These are phyloP conservation scores for Kodamaea neixiangensis DNA, from an alignment of 805 yeast species.

Conservation along the genomic window DNA sequence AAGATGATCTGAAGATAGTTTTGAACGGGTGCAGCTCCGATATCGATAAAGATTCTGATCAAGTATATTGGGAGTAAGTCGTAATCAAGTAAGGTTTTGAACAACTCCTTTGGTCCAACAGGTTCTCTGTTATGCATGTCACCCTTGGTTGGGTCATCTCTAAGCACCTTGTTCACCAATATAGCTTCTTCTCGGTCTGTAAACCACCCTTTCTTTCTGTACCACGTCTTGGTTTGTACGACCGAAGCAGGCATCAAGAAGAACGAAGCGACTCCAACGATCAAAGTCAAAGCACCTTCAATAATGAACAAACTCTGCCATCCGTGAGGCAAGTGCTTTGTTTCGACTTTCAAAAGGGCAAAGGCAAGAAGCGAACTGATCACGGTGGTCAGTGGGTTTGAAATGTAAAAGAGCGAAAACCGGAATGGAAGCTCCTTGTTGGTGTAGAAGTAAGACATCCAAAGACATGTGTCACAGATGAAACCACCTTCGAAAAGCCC, in stretches of 20 bases:
- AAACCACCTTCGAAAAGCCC: slow-evolving; percentile 29
- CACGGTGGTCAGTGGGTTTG: slow-evolving; percentile 51
- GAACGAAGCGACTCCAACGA: slow-evolving; percentile 22
- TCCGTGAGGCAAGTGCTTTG: slow-evolving; percentile 17
- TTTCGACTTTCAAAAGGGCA: slow-evolving; percentile 50
- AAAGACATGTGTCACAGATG: slow-evolving; percentile 62
- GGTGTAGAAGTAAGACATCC: slow-evolving; percentile 69
- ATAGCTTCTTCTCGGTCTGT: slow-evolving; percentile 29
- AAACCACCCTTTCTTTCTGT: slow-evolving; percentile 29
- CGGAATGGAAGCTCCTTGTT: slow-evolving; percentile 58
- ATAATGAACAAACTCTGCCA: slow-evolving; percentile 30
- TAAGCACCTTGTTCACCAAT: slow-evolving; percentile 28
- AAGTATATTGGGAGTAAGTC: slow-evolving; percentile 31
- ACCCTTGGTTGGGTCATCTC: slow-evolving; percentile 34
- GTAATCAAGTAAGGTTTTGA: slow-evolving; percentile 24
- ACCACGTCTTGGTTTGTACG: slow-evolving; percentile 28
- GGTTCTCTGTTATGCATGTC: slow-evolving; percentile 34
- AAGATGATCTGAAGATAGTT: slow-evolving; percentile 15
- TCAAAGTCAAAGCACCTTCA: slow-evolving; percentile 25
- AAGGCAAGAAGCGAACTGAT: slow-evolving; percentile 48
- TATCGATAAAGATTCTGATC: slow-evolving; percentile 24
- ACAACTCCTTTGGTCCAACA: slow-evolving; percentile 20
- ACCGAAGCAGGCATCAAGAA: slow-evolving; percentile 56
- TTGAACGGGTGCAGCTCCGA: slow-evolving; percentile 20
- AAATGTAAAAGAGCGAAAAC: slow-evolving; percentile 60